Evolutionary conservation across 192 early-diverging fungal genomes (phyloP).

Genomic region (Coemansia erecta): DNA sequence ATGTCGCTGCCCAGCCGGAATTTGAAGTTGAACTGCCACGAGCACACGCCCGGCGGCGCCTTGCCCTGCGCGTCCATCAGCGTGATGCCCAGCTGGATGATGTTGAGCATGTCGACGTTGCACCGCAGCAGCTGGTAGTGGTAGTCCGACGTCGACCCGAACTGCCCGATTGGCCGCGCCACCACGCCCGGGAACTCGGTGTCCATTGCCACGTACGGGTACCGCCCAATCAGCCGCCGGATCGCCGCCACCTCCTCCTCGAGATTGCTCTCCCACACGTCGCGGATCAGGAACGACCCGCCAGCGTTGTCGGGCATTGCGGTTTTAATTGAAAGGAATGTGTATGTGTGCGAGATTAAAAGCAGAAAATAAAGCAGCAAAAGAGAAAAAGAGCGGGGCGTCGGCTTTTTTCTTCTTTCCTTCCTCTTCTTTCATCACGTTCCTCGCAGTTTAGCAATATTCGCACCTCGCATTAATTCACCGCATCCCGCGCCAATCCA

Average conservation of each 20-base stretch:
- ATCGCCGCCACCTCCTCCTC: constrained; percentile 90
- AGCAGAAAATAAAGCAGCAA: not conserved
- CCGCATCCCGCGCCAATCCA: not conserved
- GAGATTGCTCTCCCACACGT: constrained; percentile 93
- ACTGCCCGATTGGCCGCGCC: constrained; percentile 95
- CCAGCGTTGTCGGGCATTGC: not conserved
- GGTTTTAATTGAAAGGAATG: not conserved
- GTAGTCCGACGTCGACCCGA: constrained; percentile 93
- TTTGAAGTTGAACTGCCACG: constrained; percentile 99
- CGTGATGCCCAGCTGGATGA: constrained; percentile 97
- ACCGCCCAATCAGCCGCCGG: constrained; percentile 83
- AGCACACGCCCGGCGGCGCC: constrained; percentile 73
- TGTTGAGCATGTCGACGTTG: constrained; percentile 96
- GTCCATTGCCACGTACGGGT: constrained; percentile 97
- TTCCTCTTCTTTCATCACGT: constrained; percentile 1
- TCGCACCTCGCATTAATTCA: not conserved
- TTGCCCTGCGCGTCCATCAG: constrained; percentile 87
- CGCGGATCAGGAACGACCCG: constrained; percentile 59
- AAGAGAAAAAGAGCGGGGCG: no score
- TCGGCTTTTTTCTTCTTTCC: not conserved
- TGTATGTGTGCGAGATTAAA: not conserved
- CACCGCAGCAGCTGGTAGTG: constrained; percentile 97
- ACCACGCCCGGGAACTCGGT: constrained; percentile 99
- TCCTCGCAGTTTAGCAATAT: no score
- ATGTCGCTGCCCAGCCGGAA: constrained; percentile 94